Evolutionary conservation across 805 yeast genomes (phyloP), one percentile per base, ranked within the genome.

Genomic region (Scheffersomyces amazonensis): DNA sequence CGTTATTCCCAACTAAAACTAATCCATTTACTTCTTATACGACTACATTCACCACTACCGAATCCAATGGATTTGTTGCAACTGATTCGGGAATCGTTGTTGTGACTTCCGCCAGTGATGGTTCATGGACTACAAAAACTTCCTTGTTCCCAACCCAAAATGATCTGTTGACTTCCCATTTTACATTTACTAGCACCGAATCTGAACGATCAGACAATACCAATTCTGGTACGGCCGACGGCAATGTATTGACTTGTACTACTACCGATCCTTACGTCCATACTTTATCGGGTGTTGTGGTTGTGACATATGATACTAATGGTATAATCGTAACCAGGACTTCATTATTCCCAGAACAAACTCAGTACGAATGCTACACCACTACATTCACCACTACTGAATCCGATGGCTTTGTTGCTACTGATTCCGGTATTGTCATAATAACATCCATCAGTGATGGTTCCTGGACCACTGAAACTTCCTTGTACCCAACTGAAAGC

Each of bases 141-240:
- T 29, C 38, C 11, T 5, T 13, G 5, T 17, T 5, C 34, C 33
- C 36, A 7, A 16, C 36, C 6, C 8, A n/a, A 15, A 42, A 39
- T 13, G 44, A 34, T 28, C 31, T 10, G 10, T 30, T 32, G 8
- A 28, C 18, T 16, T 7, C 7, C 11, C 35, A 39, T 37, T 43
- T 47, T 11, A 35, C 44, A 2, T 34, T 37, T 24, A 41, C 46
- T 3, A 40, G 43, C 15, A 37, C 49, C 10, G 45, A 39, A 13
- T 22, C 39, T 27, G 44, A 34, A n/a, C 47, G 52, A 15, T 37
- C 37, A 12, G 38, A 40, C 6, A 40, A 40, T 8, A 53, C 56
- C 9, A 46, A 48, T 13, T 40, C 53, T 9, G 55, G 52, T 32
- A 49, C 37, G 12, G 50, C 40, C 2, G 34, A 17, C 12, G 47